phyloP scores from a whole-genome alignment of 2,329 filamentous ascomycete genomes.

The Lecanoromycetidae sp. region DNA sequence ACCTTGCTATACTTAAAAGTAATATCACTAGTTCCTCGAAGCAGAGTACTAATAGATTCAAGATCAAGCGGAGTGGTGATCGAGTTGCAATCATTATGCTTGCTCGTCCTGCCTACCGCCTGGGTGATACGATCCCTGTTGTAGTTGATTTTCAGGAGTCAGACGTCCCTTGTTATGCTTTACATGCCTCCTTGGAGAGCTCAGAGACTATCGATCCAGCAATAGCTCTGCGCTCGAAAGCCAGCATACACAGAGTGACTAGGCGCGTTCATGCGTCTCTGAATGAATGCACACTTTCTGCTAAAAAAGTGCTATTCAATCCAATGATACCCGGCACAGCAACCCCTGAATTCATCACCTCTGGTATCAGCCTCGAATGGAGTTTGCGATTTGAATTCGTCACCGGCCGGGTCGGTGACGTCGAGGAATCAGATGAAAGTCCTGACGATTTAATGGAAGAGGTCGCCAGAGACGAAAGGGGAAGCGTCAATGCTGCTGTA shows the following conservation, averaged over 20 bases:
- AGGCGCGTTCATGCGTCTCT: constrained; percentile 65
- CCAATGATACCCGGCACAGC: constrained; percentile 72
- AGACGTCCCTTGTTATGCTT: constrained; percentile 70
- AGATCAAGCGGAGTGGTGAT: constrained; percentile 83
- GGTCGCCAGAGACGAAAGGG: constrained; percentile 62
- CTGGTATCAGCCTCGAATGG: constrained; percentile 78
- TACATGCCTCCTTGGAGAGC: constrained; percentile 75
- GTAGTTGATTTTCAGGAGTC: constrained; percentile 72
- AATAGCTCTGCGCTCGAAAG: constrained; percentile 71
- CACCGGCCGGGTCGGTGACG: constrained; percentile 42
- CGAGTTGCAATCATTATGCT: constrained; percentile 86
- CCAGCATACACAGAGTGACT: constrained; percentile 77
- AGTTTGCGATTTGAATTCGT: constrained; percentile 86
- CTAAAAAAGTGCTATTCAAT: constrained; percentile 64
- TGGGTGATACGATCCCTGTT: constrained; percentile 77
- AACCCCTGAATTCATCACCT: constrained; percentile 87
- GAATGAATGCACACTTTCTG: constrained; percentile 73
- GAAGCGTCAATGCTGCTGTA: constrained; percentile 62
- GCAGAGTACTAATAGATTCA: constrained; percentile 82
- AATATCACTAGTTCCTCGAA: constrained; percentile 56
- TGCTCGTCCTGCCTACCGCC: constrained; percentile 72
- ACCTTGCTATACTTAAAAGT: constrained; percentile 76
- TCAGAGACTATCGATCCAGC: constrained; percentile 69
- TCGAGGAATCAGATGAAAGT: constrained; percentile 23
- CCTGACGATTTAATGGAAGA: constrained; percentile 58